These are phyloP conservation scores for Ormosia semicastrata DNA, from an alignment of 306 rosid species.

Conservation along the genomic window DNA sequence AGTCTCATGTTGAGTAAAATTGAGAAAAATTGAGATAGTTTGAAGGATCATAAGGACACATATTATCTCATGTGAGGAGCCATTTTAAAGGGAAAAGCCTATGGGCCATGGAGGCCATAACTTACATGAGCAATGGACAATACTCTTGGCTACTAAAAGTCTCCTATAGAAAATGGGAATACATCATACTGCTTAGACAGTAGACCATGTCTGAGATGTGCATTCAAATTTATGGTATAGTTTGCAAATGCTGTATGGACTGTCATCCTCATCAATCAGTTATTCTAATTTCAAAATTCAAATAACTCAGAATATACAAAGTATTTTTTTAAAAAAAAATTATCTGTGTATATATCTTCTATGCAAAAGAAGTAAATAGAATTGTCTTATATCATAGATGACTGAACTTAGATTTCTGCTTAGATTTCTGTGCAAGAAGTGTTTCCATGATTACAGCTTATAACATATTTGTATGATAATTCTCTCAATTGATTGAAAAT, in stretches of 20 bases:
- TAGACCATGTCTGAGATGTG: neutral
- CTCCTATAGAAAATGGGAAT: neutral
- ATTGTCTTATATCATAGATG: neutral
- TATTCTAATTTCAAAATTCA: neutral
- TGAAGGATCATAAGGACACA: neutral
- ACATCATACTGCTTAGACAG: neutral
- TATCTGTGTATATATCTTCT: neutral
- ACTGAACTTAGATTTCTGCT: neutral
- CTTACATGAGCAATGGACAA: neutral
- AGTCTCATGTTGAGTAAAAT: neutral
- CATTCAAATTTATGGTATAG: neutral
- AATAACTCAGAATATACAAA: neutral
- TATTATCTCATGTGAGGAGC: neutral
- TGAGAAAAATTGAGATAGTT: neutral
- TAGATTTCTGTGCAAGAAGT: neutral
- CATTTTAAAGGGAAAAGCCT: neutral
- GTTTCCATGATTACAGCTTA: neutral
- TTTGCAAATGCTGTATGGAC: neutral
- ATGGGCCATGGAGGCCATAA: neutral
- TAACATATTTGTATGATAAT: neutral
- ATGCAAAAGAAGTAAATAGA: neutral
- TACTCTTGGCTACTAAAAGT: neutral
- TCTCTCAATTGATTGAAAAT: conserved; percentile 2
- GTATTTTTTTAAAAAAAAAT: neutral
- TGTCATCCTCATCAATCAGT: neutral